These are phyloP conservation scores for Bryoerythrophyllum caledonicum DNA, from an alignment of 225 moss, liverwort and hornwort genomes.

Conservation along the genomic window DNA sequence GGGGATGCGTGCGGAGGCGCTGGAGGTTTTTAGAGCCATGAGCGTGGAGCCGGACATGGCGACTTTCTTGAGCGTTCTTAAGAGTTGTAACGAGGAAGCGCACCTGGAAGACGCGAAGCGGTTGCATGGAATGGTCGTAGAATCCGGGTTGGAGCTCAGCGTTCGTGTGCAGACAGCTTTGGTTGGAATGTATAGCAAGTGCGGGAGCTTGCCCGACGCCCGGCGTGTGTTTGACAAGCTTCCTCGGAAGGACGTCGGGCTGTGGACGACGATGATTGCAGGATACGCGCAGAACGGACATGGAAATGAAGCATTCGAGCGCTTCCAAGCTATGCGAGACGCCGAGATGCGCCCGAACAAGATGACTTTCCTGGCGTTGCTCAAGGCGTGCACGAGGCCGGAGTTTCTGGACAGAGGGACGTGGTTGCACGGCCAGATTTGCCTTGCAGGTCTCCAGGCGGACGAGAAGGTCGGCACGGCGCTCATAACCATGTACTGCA, in stretches of 20 bases:
- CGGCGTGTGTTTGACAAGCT: slow-evolving; percentile 47
- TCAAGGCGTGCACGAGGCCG: slow-evolving; percentile 45
- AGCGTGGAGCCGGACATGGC: slow-evolving; percentile 37
- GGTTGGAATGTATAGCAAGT: slow-evolving; percentile 52
- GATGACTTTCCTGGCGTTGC: slow-evolving; percentile 50
- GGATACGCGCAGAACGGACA: slow-evolving; percentile 44
- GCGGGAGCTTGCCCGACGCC: slow-evolving; percentile 39
- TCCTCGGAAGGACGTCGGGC: slow-evolving; percentile 41
- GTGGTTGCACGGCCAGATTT: slow-evolving; percentile 45
- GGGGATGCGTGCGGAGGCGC: slow-evolving; percentile 34
- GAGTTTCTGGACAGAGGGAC: slow-evolving; percentile 28
- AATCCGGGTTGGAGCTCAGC: slow-evolving; percentile 45
- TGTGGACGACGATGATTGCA: slow-evolving; percentile 56
- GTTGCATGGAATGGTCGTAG: slow-evolving; percentile 32
- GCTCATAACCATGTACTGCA: slow-evolving; percentile 47
- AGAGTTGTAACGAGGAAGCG: slow-evolving; percentile 31
- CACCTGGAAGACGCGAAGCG: slow-evolving; percentile 39
- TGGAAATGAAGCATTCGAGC: slow-evolving; percentile 35
- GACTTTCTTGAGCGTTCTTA: slow-evolving; percentile 48
- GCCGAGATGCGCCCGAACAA: slow-evolving; percentile 42
- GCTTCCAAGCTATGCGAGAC: slow-evolving; percentile 41
- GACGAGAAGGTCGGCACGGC: slow-evolving; percentile 50
- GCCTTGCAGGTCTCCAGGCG: slow-evolving; percentile 31
- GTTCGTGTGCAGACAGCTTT: slow-evolving; percentile 50
- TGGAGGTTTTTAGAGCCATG: slow-evolving; percentile 38